Base-by-base conservation (phyloP, 202 grass and related monocot genomes). In the Brachypodium distachyon region DNA sequence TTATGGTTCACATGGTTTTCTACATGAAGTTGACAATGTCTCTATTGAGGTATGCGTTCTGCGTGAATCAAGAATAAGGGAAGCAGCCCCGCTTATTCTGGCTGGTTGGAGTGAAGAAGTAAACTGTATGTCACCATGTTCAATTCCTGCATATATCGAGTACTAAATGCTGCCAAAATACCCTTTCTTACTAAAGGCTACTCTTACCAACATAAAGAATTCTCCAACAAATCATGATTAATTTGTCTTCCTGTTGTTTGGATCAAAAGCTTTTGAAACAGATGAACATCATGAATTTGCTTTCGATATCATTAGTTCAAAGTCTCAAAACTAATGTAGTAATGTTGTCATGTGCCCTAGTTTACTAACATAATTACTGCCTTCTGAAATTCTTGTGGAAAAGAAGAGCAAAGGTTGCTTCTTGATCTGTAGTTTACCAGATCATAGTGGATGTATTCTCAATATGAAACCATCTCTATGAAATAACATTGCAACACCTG, bases 1-100 rank as follows among this genome's bases (percentile, higher is more conserved):
- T 29, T 86, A 85, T 60, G 70, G n/a, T 13, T 82, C 81, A 41
- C 14, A 68, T 82, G 49, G 62, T 57, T 67, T 72, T 73, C 78
- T 81, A 65, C 49, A 46, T 74, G 83, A 81, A 97, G 91, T 94
- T 79, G 81, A 90, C 83, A 84, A 93, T 84, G 84, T 97, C 7
- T 93, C 93, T 84, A 93, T 93, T 4, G 91, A 97, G 79, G 91
- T 94, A 94, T 16, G 91, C 84, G 7, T 94, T 97, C 77, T 93
- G 88, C 85, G 93, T 46, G 88, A 97, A 72, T 97, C 88, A 33
- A 46, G 86, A 32, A 97, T 97, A 81, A 93, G 94, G 77, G 94
- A 93, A 79, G 82, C 91, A 47, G 88, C 94, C 94, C 22, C 88
- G 88, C 33, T 79, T 97, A 75, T 97, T 97, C 79, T 84, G 91